These are phyloP conservation scores for Pythium sp. DNA, from an alignment of 352 stramenopile genomes.

Conservation along the genomic window DNA sequence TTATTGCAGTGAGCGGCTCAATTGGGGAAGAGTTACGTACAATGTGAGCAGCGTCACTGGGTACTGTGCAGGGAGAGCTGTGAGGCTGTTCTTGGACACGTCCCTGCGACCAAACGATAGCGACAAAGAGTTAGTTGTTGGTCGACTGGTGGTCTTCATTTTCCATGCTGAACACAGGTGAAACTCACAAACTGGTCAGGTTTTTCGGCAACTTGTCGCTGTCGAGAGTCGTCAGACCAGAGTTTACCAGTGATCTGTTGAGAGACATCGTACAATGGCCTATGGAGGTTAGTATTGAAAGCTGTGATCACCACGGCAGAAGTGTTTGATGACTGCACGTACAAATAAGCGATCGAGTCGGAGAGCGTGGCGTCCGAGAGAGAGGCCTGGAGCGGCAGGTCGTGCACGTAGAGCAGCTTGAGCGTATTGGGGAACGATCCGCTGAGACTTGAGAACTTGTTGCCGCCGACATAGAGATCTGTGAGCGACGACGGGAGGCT, in stretches of 20 bases:
- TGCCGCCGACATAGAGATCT: slow-evolving; percentile 62
- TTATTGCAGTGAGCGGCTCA: neutral
- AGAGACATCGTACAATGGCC: neutral
- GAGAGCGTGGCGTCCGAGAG: slow-evolving; percentile 46
- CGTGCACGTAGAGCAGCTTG: slow-evolving; percentile 68
- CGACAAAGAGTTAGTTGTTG: neutral
- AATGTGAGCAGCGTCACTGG: slow-evolving; percentile 35
- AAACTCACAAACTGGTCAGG: slow-evolving; percentile 49
- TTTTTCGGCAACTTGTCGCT: slow-evolving; percentile 39
- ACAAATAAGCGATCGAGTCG: slow-evolving; percentile 38
- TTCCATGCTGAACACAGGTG: neutral
- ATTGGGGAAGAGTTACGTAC: slow-evolving; percentile 16
- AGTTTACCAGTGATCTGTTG: slow-evolving; percentile 41
- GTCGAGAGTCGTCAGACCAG: slow-evolving; percentile 36
- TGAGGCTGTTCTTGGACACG: slow-evolving; percentile 45
- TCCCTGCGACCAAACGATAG: slow-evolving; percentile 25
- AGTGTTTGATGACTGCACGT: slow-evolving; percentile 4
- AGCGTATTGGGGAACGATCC: slow-evolving; percentile 45
- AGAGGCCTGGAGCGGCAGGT: slow-evolving; percentile 39
- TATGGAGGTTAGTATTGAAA: neutral
- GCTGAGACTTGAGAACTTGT: slow-evolving; percentile 60
- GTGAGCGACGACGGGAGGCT: slow-evolving; percentile 42
- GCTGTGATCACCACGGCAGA: no score
- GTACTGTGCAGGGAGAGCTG: slow-evolving; percentile 27
- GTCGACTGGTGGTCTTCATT: no score